A percentile compares a stretch with the other conserved stretches of the same genome.
Conservation (phyloP, 805 yeast genomes). For the Metschnikowia borealis region DNA sequence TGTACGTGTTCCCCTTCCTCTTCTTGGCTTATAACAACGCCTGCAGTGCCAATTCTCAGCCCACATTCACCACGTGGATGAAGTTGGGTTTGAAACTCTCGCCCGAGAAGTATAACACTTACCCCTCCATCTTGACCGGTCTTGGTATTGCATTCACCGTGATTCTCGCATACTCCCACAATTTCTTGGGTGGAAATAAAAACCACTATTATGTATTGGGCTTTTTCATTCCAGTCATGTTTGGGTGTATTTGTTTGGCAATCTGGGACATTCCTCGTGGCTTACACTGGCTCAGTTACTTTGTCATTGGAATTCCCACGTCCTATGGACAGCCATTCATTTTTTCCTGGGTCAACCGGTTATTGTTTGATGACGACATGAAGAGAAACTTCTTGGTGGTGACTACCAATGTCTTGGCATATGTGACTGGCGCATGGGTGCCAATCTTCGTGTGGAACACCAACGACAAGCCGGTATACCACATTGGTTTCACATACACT, state of each 20-base stretch:
- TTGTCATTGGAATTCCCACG: constrained; percentile 44
- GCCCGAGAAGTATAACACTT: constrained; percentile 34
- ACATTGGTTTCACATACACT: constrained; percentile 33
- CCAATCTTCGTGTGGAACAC: constrained; percentile 41
- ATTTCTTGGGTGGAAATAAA: constrained; percentile 28
- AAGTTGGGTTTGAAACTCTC: constrained; percentile 30
- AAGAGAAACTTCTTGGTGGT: constrained; percentile 32
- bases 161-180: constrained; percentile 32
- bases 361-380: constrained; percentile 39
- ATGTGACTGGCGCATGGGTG: constrained; percentile 37
- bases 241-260: constrained; percentile 43
- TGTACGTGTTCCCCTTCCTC: constrained; percentile 40
- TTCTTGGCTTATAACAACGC: constrained; percentile 38
- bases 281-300: constrained; percentile 49
- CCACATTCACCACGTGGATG: constrained; percentile 47
- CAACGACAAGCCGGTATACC: constrained; percentile 28
- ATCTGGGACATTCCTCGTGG: constrained; percentile 47
- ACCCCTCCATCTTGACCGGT: constrained; percentile 39
- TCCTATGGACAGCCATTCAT: constrained; percentile 55
- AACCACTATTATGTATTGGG: constrained; percentile 35
- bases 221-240: constrained; percentile 36
- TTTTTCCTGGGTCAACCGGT: constrained; percentile 53
- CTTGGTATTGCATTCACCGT: constrained; percentile 37
- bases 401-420: constrained; percentile 36
- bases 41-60: constrained; percentile 32